phyloP scores from a whole-genome alignment of 208 protist genomes.

The Herpetomonas samuelpessoai region DNA sequence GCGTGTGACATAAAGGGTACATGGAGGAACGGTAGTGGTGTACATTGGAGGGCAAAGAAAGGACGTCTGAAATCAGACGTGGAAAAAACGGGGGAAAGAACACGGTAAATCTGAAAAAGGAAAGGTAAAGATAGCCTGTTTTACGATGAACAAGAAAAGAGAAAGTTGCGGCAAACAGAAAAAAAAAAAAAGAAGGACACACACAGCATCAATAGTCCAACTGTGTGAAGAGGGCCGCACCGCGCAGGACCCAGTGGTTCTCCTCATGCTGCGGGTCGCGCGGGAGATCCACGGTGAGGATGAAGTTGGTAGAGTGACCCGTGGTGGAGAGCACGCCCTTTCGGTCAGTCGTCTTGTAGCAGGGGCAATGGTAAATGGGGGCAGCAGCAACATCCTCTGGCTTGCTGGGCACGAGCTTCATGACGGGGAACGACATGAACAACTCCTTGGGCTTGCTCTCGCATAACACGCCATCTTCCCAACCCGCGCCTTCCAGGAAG shows the following conservation, averaged over 20 bases:
- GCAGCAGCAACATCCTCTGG: constrained; percentile 46
- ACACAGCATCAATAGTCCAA: constrained; percentile 65
- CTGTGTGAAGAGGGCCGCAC: constrained; percentile 89
- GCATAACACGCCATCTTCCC: constrained; percentile 66
- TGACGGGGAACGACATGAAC: constrained; percentile 84
- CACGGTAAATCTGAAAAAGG: too few species aligned
- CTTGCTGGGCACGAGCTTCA: constrained; percentile 60
- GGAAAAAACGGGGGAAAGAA: too few species aligned
- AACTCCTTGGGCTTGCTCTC: constrained; percentile 92
- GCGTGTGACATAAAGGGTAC: too few species aligned
- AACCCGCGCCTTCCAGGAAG: constrained; percentile 90
- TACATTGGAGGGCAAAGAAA: too few species aligned
- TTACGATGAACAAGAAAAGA: neutral
- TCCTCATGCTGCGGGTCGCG: constrained; percentile 49
- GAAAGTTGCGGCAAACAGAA: neutral
- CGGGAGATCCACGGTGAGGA: constrained; percentile 91
- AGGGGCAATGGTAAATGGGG: constrained; percentile 89
- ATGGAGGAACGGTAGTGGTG: too few species aligned
- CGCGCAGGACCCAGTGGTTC: constrained; percentile 92
- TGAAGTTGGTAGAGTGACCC: constrained; percentile 98
- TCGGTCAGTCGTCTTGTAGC: constrained; percentile 95
- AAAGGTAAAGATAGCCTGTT: too few species aligned
- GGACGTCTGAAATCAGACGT: too few species aligned
- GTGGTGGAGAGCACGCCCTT: constrained; percentile 95
- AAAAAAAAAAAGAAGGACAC: constrained; percentile 5